These are phyloP conservation scores for Drechslera avenae DNA, from an alignment of 2,329 filamentous ascomycete species.

Conservation along the genomic window DNA sequence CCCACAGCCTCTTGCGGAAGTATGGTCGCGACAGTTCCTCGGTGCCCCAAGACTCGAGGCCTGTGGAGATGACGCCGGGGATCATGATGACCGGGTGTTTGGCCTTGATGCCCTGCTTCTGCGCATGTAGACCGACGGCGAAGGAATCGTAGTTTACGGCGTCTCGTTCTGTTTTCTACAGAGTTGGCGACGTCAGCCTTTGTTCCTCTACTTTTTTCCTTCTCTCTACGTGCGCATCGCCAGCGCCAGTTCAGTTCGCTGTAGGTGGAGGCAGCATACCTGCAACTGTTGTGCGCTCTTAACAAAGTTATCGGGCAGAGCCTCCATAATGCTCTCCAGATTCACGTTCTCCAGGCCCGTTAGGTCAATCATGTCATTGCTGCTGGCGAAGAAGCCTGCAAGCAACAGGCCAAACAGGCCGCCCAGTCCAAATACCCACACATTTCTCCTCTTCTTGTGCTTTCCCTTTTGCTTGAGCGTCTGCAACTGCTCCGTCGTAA, in stretches of 20 bases:
- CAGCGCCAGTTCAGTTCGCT: too few species aligned
- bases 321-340: slow-evolving; percentile 85
- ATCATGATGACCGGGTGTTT: slow-evolving; percentile 95
- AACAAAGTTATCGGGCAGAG: slow-evolving; percentile 82
- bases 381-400: slow-evolving; percentile 87
- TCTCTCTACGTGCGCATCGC: background rate
- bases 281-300: slow-evolving; percentile 85
- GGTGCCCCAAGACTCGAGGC: slow-evolving; percentile 95
- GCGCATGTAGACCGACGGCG: slow-evolving; percentile 82
- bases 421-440: slow-evolving; percentile 84
- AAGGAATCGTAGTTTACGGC: slow-evolving; percentile 93
- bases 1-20: slow-evolving; percentile 94
- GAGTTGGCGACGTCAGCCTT: slow-evolving; percentile 34
- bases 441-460: slow-evolving; percentile 70
- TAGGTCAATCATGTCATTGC: slow-evolving; percentile 86
- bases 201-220: background rate
- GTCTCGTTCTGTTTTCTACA: slow-evolving; percentile 81
- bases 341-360: slow-evolving; percentile 73
- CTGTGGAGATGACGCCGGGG: slow-evolving; percentile 95
- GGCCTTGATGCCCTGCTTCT: slow-evolving; percentile 77
- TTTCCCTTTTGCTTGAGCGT: slow-evolving; percentile 53
- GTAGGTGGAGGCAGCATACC: slow-evolving; percentile 56
- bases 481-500: slow-evolving; percentile 58
- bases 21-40: slow-evolving; percentile 83
- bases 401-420: slow-evolving; percentile 88